Conservation (phyloP, 129 eudicot species). For the Centella asiatica region DNA sequence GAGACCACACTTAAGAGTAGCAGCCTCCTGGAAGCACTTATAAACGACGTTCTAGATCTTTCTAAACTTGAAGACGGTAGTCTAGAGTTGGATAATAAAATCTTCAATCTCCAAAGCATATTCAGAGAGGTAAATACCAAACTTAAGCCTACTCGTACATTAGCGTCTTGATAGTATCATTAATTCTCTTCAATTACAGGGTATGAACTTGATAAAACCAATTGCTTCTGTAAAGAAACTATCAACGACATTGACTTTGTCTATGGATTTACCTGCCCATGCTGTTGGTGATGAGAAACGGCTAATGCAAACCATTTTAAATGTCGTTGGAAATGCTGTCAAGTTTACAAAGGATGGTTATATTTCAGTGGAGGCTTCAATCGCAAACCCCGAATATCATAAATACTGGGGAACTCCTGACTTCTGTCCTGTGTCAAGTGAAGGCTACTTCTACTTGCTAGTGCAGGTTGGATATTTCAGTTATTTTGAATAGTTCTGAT, state of each 20-base stretch:
- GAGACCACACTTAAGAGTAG: constrained; percentile 58
- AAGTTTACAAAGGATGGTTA: constrained; percentile 61
- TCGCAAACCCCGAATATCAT: constrained; percentile 40
- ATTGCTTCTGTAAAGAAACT: constrained; percentile 50
- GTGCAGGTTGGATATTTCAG: constrained; percentile 38
- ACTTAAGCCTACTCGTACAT: not conserved
- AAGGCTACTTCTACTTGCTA: constrained; percentile 44
- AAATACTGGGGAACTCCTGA: constrained; percentile 50
- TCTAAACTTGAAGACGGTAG: constrained; percentile 65
- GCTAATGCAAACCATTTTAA: constrained; percentile 49
- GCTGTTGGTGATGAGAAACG: constrained; percentile 58
- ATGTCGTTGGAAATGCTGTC: constrained; percentile 60
- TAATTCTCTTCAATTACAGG: constrained; percentile 20
- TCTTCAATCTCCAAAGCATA: constrained; percentile 41
- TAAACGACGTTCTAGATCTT: constrained; percentile 59
- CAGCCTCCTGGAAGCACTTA: constrained; percentile 48
- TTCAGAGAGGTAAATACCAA: constrained; percentile 34
- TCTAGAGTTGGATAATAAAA: constrained; percentile 33
- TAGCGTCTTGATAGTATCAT: not conserved
- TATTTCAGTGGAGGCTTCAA: constrained; percentile 45
- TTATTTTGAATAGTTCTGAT: constrained; percentile 1
- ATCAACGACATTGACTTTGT: constrained; percentile 34
- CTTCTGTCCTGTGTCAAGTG: constrained; percentile 30
- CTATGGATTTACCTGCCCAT: constrained; percentile 38
- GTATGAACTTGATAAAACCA: constrained; percentile 40